Conservation (phyloP, 768 basidiomycete species). For the Termitomyces sp. region DNA sequence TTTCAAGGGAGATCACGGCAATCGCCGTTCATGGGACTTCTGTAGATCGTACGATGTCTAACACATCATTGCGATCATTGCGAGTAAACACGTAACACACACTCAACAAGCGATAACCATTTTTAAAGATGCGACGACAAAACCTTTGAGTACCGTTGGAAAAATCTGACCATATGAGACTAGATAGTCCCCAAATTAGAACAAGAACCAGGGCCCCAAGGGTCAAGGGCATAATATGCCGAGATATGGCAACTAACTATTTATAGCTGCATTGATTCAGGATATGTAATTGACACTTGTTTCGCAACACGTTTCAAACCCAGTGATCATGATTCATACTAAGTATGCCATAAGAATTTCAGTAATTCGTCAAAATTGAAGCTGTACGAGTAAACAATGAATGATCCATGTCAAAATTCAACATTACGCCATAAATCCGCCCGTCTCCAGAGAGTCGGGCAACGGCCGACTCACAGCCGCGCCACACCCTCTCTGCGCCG, state of each 20-base stretch:
- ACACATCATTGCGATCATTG: not conserved
- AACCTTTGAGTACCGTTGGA: not conserved
- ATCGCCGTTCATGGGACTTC: slow-evolving; percentile 14
- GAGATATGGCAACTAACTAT: not conserved
- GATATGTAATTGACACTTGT: not conserved
- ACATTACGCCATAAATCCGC: slow-evolving; percentile 24
- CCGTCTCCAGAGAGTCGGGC: slow-evolving; percentile 35
- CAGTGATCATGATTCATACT: not conserved
- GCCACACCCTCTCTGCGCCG: slow-evolving; percentile 33
- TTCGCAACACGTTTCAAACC: not conserved
- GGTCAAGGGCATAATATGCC: not conserved
- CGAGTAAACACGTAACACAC: too few relatives aligned
- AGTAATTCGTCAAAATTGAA: not conserved
- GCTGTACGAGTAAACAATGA: not conserved
- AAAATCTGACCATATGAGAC: not conserved
- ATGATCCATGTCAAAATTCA: not conserved
- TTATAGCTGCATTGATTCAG: not conserved
- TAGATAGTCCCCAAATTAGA: not conserved
- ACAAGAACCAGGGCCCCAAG: not conserved
- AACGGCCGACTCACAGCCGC: slow-evolving; percentile 17
- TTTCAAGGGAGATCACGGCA: slow-evolving; percentile 16
- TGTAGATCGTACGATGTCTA: not conserved
- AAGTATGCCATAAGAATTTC: not conserved
- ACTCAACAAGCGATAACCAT: too few relatives aligned
- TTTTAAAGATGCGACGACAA: not conserved